These are phyloP conservation scores for Blumeria hordei DNA, from an alignment of 2,329 filamentous ascomycete genomes.

Conservation along the genomic window DNA sequence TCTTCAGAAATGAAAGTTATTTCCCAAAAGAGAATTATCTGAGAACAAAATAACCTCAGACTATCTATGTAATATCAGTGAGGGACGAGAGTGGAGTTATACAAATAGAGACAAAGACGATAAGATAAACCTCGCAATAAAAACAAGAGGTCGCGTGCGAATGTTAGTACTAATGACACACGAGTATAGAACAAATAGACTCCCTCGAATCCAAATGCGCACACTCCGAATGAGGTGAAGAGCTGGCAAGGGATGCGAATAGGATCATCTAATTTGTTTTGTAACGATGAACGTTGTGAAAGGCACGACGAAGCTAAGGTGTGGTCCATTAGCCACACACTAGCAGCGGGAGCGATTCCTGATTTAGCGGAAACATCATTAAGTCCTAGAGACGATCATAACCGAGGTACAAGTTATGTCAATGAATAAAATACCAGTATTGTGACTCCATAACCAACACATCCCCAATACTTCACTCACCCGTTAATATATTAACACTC, in stretches of 20 bases:
- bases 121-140: not conserved
- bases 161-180: not conserved
- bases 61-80: not conserved
- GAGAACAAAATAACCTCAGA: not conserved
- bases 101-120: not conserved
- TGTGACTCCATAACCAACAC: too few relatives aligned
- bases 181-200: not conserved
- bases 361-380: not conserved
- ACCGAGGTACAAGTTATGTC: too few relatives aligned
- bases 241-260: not conserved
- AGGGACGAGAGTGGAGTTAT: not conserved
- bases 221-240: not conserved
- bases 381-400: not conserved
- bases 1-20: too few relatives aligned
- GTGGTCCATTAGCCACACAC: not conserved
- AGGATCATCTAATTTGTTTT: not conserved
- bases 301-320: not conserved
- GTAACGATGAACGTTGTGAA: not conserved
- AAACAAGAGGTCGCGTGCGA: not conserved
- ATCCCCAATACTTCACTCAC: too few relatives aligned
- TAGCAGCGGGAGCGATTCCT: not conserved
- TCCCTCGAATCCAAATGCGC: not conserved
- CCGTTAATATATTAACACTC: too few relatives aligned
- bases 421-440: too few relatives aligned
- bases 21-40: not conserved